phyloP scores from a whole-genome alignment of 331 rosid species.

The Pyracantha coccinea region DNA sequence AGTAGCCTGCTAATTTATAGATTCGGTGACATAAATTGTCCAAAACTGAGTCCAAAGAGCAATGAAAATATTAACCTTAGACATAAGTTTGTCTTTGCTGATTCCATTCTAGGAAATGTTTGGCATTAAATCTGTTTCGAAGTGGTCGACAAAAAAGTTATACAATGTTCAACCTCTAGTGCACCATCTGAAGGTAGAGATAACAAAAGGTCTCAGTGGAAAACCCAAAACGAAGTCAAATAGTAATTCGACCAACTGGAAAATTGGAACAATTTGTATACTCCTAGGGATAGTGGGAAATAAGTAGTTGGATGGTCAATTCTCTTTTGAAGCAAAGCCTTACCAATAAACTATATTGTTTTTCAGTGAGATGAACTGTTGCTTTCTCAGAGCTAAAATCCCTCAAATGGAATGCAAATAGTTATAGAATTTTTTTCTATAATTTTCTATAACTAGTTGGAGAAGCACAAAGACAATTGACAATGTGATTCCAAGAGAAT shows the following conservation, averaged over 20 bases:
- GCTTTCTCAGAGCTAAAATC: slow-evolving; percentile 8
- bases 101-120: slow-evolving; percentile 3
- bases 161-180: not conserved
- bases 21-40: not conserved
- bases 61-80: not conserved
- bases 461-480: too few relatives aligned
- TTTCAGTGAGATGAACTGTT: slow-evolving; percentile 14
- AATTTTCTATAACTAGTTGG: too few relatives aligned
- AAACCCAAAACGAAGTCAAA: slow-evolving; percentile 4
- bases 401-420: not conserved
- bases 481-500: too few relatives aligned
- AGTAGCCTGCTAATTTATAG: not conserved
- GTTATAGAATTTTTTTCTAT: not conserved
- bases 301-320: slow-evolving; percentile 15
- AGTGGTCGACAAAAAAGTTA: not conserved
- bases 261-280: not conserved
- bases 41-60: not conserved
- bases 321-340: slow-evolving; percentile 4
- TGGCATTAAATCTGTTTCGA: not conserved
- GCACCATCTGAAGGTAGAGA: slow-evolving; percentile 5
- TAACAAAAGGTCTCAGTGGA: slow-evolving; percentile 1
- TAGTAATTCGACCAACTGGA: not conserved
- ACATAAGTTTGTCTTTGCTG: not conserved
- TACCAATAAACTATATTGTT: slow-evolving; percentile 3
- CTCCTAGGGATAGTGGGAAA: not conserved